Conservation (phyloP, 1,284 basidiomycete genomes). For the Athelia psychrophila region DNA sequence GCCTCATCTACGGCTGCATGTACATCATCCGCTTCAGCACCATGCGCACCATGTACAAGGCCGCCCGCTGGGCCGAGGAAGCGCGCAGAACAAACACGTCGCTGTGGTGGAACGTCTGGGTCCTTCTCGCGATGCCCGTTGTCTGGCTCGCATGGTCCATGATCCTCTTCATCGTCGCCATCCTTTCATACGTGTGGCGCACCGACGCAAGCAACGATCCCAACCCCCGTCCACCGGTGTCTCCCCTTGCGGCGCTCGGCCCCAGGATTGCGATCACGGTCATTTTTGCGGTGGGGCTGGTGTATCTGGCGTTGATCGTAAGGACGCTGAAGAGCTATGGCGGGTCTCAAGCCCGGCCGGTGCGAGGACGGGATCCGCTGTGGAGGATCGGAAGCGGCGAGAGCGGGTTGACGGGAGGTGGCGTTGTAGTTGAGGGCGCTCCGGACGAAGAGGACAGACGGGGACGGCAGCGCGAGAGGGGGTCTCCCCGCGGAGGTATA, state of each 20-base stretch:
- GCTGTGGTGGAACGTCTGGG: constrained; percentile 81
- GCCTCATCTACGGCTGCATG: constrained; percentile 71
- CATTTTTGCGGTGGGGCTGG: constrained; percentile 54
- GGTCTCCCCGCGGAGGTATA: too few species aligned
- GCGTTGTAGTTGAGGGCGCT: too few species aligned
- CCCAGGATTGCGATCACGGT: constrained; percentile 56
- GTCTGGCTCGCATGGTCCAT: constrained; percentile 79
- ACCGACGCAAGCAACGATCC: constrained; percentile 53
- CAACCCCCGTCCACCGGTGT: constrained; percentile 25
- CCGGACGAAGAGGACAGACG: too few species aligned
- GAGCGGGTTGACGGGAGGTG: background rate
- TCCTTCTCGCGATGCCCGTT: constrained; percentile 68
- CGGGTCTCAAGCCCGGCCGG: background rate
- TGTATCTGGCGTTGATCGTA: constrained; percentile 63
- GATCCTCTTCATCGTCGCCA: constrained; percentile 64
- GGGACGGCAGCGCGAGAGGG: too few species aligned
- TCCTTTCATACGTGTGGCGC: constrained; percentile 72
- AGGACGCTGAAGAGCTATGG: constrained; percentile 62
- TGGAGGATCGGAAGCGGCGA: background rate
- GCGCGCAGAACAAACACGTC: constrained; percentile 60
- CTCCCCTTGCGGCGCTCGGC: constrained; percentile 36
- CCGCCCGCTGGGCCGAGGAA: constrained; percentile 76
- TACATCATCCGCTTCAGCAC: constrained; percentile 77
- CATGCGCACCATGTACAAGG: constrained; percentile 76
- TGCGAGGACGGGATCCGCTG: background rate